Evolutionary conservation across 2,329 filamentous ascomycete genomes (phyloP).

Genomic region (Hymenoscyphus occultus): DNA sequence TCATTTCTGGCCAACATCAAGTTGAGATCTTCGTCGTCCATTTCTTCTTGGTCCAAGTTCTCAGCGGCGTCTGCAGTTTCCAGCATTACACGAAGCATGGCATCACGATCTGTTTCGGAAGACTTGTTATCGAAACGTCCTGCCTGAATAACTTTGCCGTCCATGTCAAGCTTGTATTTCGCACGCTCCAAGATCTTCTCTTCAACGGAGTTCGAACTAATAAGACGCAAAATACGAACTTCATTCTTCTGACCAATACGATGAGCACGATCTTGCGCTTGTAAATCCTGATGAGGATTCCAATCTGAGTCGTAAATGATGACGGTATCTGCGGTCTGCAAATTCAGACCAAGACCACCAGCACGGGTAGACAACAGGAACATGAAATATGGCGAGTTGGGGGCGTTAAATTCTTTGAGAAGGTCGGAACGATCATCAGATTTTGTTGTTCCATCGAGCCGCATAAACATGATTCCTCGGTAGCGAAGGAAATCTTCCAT

Average conservation of each 20-base stretch:
- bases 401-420: constrained; percentile 83
- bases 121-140: constrained; percentile 99
- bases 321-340: constrained; percentile 97
- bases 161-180: constrained; percentile 98
- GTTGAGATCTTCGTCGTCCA: constrained; percentile 98
- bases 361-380: constrained; percentile 98
- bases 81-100: constrained; percentile 88
- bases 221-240: constrained; percentile 90
- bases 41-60: constrained; percentile 80
- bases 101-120: constrained; percentile 95
- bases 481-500: constrained; percentile 97
- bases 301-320: constrained; percentile 99
- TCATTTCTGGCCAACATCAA: constrained; percentile 89
- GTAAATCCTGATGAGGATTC: constrained; percentile 99
- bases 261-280: constrained; percentile 98
- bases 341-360: constrained; percentile 92
- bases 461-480: constrained; percentile 79
- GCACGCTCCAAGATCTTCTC: constrained; percentile 98
- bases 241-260: constrained; percentile 99
- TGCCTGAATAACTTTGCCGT: constrained; percentile 98
- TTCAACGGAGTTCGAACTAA: constrained; percentile 95
- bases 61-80: constrained; percentile 75
- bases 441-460: constrained; percentile 94
- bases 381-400: constrained; percentile 90
- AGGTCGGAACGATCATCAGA: constrained; percentile 94